phyloP scores from a whole-genome alignment of 2,329 filamentous ascomycete species.

The Phyllosticta capitalensis region DNA sequence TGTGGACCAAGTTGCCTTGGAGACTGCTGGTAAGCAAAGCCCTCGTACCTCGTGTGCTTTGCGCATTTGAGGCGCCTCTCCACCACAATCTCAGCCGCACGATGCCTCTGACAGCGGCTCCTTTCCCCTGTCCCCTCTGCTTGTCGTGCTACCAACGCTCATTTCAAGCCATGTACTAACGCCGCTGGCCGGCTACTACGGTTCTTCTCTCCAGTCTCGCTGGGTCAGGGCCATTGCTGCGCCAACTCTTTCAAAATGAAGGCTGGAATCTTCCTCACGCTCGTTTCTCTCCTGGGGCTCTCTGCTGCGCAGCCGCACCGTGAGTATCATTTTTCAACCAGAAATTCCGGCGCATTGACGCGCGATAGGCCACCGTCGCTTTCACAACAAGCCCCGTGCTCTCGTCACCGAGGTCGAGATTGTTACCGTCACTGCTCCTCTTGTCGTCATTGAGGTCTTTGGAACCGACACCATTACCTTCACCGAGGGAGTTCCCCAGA shows the following conservation, averaged over 20 bases:
- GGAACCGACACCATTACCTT: background rate
- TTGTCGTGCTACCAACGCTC: background rate
- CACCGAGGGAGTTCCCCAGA: background rate
- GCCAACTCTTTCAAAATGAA: slow-evolving; percentile 4
- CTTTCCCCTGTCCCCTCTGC: background rate
- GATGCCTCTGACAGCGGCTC: background rate
- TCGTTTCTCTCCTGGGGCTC: background rate
- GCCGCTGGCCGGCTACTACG: slow-evolving; percentile 9
- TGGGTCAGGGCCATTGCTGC: background rate
- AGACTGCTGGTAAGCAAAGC: background rate
- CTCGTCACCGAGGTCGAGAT: slow-evolving; percentile 1
- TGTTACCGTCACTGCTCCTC: slow-evolving; percentile 1
- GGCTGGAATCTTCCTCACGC: slow-evolving; percentile 5
- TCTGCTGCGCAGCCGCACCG: background rate
- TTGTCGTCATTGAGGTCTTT: slow-evolving; percentile 4
- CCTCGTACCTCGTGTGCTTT: background rate
- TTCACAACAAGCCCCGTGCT: background rate
- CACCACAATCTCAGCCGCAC: background rate
- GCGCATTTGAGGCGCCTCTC: background rate
- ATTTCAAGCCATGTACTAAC: slow-evolving; percentile 1
- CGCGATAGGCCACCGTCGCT: background rate
- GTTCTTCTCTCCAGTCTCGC: background rate
- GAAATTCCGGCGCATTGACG: background rate
- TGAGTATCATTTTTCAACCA: background rate
- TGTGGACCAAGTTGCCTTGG: background rate